Base-by-base conservation (phyloP, 2,329 filamentous ascomycete genomes). In the Cytospora mali region DNA sequence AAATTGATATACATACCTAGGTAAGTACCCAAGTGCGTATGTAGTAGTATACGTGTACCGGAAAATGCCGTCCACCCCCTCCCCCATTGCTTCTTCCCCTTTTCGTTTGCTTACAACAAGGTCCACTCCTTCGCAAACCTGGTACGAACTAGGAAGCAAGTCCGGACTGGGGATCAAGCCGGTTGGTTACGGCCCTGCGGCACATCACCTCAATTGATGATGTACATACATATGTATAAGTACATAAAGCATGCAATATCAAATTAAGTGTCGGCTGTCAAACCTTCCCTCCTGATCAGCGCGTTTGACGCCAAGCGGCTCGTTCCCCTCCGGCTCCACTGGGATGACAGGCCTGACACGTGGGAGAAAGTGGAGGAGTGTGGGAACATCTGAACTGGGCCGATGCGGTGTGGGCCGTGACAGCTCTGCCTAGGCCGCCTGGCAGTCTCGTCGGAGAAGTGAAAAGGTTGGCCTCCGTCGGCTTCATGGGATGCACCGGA, bases 281-380 rank as follows among this genome's bases (percentile, higher is more conserved):
- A 42, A 5, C 39, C 10, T 6, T 42, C 39, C 10, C 4, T 42
- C 18, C 18, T 42, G 39, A 42, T 42, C 42, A 48, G 39, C 25
- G 9, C 35, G 33, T 29, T 51, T 25, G 33, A 33, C 35, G 27
- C 29, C 4, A 46, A n/a, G n/a, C 29, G 13, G 25, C 18, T 29
- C 31, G 33, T 53, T 25, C 23, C 28, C 57, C n/a, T 6, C n/a
- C 35, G 57, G 33, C 50, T 21, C 57, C 57, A 54, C 57, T 46
- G 25, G 42, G 31, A 14, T 54, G 57, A 60, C 57, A 60, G 57
- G 57, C 57, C 39, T 54, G 57, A 54, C 57, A 60, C 57, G 57
- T 60, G 57, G 57, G 50, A 27, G 16, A 31, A n/a, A 18, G 28
- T 54, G 35, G 42, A 51, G 50, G 57, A 35, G 50, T 39, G 28